Conservation (phyloP, 148 eudicot genomes). For the Silene conica region DNA sequence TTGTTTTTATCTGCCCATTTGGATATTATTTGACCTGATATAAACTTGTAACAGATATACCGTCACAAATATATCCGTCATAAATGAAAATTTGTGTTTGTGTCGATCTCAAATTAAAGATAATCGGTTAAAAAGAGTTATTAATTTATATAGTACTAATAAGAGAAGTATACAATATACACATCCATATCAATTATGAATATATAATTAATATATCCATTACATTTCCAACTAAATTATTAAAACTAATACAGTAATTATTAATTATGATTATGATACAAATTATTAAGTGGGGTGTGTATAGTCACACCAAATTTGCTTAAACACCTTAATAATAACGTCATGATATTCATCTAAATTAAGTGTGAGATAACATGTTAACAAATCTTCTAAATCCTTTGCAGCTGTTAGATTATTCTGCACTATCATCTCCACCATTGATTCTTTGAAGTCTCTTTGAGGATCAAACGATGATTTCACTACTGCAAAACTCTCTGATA, state of each 20-base stretch:
- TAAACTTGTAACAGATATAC: no score
- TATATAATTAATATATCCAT: neutral
- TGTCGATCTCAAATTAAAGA: no score
- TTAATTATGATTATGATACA: neutral
- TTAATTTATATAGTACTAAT: no score
- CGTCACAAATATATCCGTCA: no score
- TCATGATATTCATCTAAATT: conserved; percentile 83
- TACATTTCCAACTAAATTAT: neutral
- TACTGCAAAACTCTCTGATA: conserved; percentile 75
- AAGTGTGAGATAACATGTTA: conserved; percentile 69
- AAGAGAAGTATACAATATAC: no score
- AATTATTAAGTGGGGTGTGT: conserved; percentile 19
- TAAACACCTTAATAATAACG: conserved; percentile 71
- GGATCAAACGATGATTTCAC: conserved; percentile 80
- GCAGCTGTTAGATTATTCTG: conserved; percentile 60
- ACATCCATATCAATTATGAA: no score
- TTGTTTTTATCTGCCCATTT: no score
- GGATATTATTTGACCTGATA: no score
- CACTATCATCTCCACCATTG: conserved; percentile 94
- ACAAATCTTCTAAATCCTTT: conserved; percentile 78
- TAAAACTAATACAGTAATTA: neutral
- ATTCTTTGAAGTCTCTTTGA: conserved; percentile 66
- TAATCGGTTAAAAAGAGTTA: no score
- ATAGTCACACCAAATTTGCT: conserved; percentile 84
- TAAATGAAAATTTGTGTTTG: no score